Base-by-base conservation (phyloP, 2,329 filamentous ascomycete species). In the Colletotrichum paranaense region DNA sequence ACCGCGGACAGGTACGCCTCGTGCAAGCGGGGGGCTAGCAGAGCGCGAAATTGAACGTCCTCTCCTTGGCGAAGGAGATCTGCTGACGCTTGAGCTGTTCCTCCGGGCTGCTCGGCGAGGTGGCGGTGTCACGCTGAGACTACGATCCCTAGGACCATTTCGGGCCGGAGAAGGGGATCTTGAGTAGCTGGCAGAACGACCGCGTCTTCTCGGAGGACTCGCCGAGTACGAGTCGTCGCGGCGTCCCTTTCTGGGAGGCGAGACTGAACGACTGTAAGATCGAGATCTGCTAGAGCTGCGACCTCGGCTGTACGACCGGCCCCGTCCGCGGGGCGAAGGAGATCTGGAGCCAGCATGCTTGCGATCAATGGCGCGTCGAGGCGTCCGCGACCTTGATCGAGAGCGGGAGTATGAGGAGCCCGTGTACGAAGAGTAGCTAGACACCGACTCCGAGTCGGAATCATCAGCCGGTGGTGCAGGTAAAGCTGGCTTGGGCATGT, bases 401-500 rank as follows among this genome's bases (percentile, higher is more conserved):
- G 87, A 87, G n/a, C 84, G 82, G 4, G 88, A 91, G 80, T 90
- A 90, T 14, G 88, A 90, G 6, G 90, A 91, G 57, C 88, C 88
- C 0, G 89, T 90, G 79, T 94, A 94, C 24, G 93, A 95, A 0
- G 92, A 95, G 80, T 95, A 96, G 83, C 93, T 95, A 9, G 92
- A 95, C 11, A 92, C 90, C 0, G 92, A 94, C 58, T 94, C 92
- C 0, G 92, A 92, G 74, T 92, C 91, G 0, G 92, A 92, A 62
- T 91, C 87, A 42, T 86, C 86, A 9, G 83, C 86, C 26, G 90
- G 87, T 1, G 94, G 85, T 1, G 94, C 91, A 6, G 94, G 93
- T 28, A 94, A 85, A 1, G 93, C 89, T 3, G 95, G 95, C 80
- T 97, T 97, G 14, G 95, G 95, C 83, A 97, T 91, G 79, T 95